Evolutionary conservation across 805 yeast genomes (phyloP), one percentile per base, ranked within the genome.

Genomic region (Cyberlindnera galapagoensis): DNA sequence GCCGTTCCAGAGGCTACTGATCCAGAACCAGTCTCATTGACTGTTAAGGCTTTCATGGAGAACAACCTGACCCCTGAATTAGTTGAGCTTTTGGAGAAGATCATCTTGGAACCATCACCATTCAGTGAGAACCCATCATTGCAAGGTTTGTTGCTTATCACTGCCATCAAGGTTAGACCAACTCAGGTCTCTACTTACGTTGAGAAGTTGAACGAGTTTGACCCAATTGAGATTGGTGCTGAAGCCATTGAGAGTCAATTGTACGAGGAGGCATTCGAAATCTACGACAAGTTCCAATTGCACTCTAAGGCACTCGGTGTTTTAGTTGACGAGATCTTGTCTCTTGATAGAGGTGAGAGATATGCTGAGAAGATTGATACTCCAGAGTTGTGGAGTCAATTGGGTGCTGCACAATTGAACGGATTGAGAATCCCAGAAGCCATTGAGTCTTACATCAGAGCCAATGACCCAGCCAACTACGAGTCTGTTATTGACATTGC

Each of bases 41-140:
- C 95, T 18, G 97, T 88, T 28, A 88, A 86, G 63, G 88, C 95
- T 2, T 88, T 92, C 58, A 88, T 92, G 97, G 85, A 83, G 44
- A 92, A 87, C 41, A 94, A 88, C 43, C 69, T 92, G 56, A 95
- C 96, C 30, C 72, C 76, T 42, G 98, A 92, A 63, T 74, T 92
- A 57, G 85, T 92, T 57, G 97, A 90, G 65, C 72, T 92, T 44
- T 70, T 92, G 50, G 98, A 92, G 62, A 92, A 92, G 69, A 90
- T 92, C 54, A 87, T 94, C 43, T 68, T 92, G 49, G 98, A 92
- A 63, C 96, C 97, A 34, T 88, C 97, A 49, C 94, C 97, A 46
- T 92, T 92, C 68, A 86, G 77, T 49, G 97, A 90, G 47, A 92
- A 92, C 58, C 82, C 94, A 46, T 88, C 95, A 17, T 69, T 92